A percentile compares a stretch with the other conserved stretches of the same genome.
These are phyloP conservation scores for Aphelidium insulamus DNA, from an alignment of 371 early-diverging fungal genomes.

Conservation along the genomic window DNA sequence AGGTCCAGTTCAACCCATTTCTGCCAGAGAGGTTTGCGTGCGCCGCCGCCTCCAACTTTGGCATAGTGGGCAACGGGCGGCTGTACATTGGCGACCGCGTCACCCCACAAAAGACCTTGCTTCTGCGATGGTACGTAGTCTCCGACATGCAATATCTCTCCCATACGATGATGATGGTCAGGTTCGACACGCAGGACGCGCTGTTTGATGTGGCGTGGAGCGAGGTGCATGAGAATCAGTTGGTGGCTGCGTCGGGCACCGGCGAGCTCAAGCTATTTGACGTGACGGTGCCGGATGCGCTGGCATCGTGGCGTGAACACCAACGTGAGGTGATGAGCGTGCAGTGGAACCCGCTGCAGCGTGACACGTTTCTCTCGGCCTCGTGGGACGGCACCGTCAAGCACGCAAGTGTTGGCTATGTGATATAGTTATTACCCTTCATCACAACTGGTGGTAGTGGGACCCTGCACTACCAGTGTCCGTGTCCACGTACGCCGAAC, in stretches of 20 bases:
- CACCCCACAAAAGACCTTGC: not conserved
- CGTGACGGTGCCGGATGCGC: slow-evolving; percentile 21
- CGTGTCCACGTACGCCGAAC: slow-evolving; percentile 57
- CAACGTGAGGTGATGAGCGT: slow-evolving; percentile 74
- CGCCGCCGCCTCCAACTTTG: slow-evolving; percentile 81
- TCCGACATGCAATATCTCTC: too few relatives aligned
- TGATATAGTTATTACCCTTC: not conserved
- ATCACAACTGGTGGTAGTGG: slow-evolving; percentile 31
- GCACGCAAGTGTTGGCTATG: slow-evolving; percentile 28
- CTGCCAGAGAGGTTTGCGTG: slow-evolving; percentile 66
- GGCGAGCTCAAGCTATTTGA: slow-evolving; percentile 88
- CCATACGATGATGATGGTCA: slow-evolving; percentile 6
- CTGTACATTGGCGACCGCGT: slow-evolving; percentile 23
- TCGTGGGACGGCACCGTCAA: slow-evolving; percentile 89
- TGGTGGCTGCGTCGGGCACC: slow-evolving; percentile 74
- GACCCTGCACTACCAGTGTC: slow-evolving; percentile 52
- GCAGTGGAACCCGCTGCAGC: slow-evolving; percentile 73
- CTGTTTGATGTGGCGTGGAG: slow-evolving; percentile 82
- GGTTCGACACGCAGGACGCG: slow-evolving; percentile 91
- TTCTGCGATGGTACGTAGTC: not conserved
- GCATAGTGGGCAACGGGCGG: slow-evolving; percentile 83
- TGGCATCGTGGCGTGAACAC: slow-evolving; percentile 82
- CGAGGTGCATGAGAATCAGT: slow-evolving; percentile 78
- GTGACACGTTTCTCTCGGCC: slow-evolving; percentile 61
- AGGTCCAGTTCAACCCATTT: slow-evolving; percentile 81